Base-by-base conservation (phyloP, 148 eudicot genomes). In the Cornus suecica region DNA sequence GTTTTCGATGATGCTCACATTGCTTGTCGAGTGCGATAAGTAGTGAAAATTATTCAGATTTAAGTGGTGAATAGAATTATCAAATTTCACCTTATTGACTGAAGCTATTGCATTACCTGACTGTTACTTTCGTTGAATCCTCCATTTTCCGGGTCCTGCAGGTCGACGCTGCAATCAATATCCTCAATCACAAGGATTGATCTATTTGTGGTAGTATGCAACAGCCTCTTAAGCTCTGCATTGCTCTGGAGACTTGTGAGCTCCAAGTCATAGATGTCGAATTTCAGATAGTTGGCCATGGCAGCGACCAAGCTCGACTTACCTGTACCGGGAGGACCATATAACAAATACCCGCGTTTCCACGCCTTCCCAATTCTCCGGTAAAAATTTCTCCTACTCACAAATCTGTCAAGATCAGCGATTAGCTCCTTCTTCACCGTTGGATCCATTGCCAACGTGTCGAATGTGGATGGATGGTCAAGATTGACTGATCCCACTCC, bases 391-490 rank as follows among this genome's bases (percentile, higher is more conserved):
- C 29, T 65, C n/a, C 41, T 18, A 24, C 11, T 73, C n/a, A 62
- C 37, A 63, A 75, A 66, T 18, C 28, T 66, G n/a, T 75, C 65
- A 20, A 75, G 32, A 11, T 66, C 78, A 54, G 51, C 71, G 6
- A 30, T 67, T 24, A 75, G 8, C 30, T 65, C 28, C 64, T 52
- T 67, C 62, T 66, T 75, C 29, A 48, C 63, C 13, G 31, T 31
- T 30, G 78, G 61, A 23, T 75, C 61, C 51, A 67, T 66, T 45
- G 71, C 78, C 64, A 75, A 51, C 10, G 78, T 66, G 64, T 75
- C 65, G 23, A 66, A 75, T 48, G 65, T 66, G 26, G 70, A 65
- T 4, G 48, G 62, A 66, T 75, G 76, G 11, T 65, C 26, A 14
- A 65, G 28, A 2, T 69, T 48, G 26, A 23, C 45, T 11, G 29